A percentile compares a stretch with the other conserved stretches of the same genome.
phyloP scores from a whole-genome alignment of 768 basidiomycete genomes.

The Termitomyces sp. region DNA sequence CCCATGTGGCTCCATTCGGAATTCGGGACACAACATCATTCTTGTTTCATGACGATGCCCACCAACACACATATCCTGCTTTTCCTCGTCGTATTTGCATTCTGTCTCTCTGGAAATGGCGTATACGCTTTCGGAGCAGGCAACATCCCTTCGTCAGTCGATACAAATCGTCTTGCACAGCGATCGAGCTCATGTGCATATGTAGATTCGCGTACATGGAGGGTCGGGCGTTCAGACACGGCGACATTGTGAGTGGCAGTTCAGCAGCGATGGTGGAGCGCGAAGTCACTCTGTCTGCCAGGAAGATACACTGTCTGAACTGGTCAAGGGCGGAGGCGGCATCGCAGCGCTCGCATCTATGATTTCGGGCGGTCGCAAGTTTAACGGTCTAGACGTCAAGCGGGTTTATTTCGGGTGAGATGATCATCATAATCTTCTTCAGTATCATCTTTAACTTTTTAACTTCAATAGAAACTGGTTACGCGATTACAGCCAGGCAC shows the following conservation, averaged over 20 bases:
- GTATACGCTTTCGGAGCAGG: conserved; percentile 81
- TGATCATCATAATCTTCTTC: not conserved
- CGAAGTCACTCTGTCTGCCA: conserved; percentile 24
- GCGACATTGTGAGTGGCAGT: conserved; percentile 65
- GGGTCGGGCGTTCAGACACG: conserved; percentile 82
- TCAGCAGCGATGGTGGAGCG: not conserved
- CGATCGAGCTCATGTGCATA: too few relatives aligned
- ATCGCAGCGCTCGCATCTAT: conserved; percentile 53
- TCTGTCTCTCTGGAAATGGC: conserved; percentile 53
- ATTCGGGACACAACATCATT: too few relatives aligned
- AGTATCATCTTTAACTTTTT: not conserved
- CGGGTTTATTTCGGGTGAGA: conserved; percentile 77
- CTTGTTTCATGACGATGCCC: too few relatives aligned
- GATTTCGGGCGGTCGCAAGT: conserved; percentile 63
- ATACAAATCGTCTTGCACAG: too few relatives aligned
- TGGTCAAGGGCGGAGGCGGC: conserved; percentile 50
- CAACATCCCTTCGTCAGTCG: conserved; percentile 76
- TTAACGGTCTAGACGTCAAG: conserved; percentile 78
- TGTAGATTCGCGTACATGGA: conserved; percentile 80
- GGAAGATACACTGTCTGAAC: conserved; percentile 67
- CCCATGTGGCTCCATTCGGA: too few relatives aligned
- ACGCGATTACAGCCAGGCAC: conserved; percentile 79
- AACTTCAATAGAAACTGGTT: conserved; percentile 83
- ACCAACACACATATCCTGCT: conserved; percentile 39
- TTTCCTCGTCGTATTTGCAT: conserved; percentile 44